Base-by-base conservation (phyloP, 1,139 yeast species). In the Taphrina communis region DNA sequence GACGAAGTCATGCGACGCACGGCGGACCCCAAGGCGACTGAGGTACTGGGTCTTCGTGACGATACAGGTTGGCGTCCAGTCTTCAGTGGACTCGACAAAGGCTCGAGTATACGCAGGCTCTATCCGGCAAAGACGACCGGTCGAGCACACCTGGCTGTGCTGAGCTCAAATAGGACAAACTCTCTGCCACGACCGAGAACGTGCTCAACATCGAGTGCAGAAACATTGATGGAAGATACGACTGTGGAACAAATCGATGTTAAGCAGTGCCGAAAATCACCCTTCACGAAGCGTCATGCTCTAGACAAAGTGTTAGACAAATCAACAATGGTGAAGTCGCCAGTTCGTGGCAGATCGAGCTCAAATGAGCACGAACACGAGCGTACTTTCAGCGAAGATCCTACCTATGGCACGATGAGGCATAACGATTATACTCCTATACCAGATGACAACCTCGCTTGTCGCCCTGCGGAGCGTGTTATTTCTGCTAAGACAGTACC, bases 101-200 rank as follows among this genome's bases (percentile, higher is more conserved):
- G 44, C 35, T 12, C 42, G 41, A 46, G n/a, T n/a, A 58, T 58
- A 6, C 62, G 62, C 19, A 38, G 62, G 14, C 31, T 58, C 11
- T 58, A 44, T 31, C 62, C 53, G 7, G 51, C 62, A 1, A 58
- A 58, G 31, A 31, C 46, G n/a, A n/a, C 8, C 2, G 62, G 62
- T 12, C 38, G 53, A 44, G n/a, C 39, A 31, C 51, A 44, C 17
- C 53, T 58, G 17, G 62, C 62, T 25, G 51, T 38, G 31, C 21
- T 58, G 38, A 58, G 62, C 42, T 39, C 60, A 19, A 41, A 19
- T 41, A 36, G 48, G 36, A 39, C 48, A n/a, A 56, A 56, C 38
- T 17, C 19, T 3, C 3, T 39, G 14, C 14, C 14, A 14, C 17
- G 31, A 8, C 35, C 52, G 12, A 9, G 53, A 3, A 3, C 9